These are phyloP conservation scores for Cladosporium sp. DNA, from an alignment of 2,329 filamentous ascomycete species.

Conservation along the genomic window DNA sequence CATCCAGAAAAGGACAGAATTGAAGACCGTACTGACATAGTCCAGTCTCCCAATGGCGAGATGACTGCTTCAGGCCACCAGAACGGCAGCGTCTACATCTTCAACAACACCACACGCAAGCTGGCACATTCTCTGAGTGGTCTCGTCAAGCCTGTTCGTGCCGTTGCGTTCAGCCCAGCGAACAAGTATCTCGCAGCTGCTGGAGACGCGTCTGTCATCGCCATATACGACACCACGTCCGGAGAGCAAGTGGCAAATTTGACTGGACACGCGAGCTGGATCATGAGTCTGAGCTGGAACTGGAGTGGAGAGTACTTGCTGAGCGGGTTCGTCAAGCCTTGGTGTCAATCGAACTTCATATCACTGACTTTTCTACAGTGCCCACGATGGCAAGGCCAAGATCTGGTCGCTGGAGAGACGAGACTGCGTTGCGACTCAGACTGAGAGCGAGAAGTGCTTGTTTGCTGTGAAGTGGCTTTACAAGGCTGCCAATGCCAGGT, in stretches of 20 bases:
- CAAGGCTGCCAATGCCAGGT: conserved; percentile 54
- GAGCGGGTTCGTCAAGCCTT: conserved; percentile 56
- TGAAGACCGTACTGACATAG: not conserved
- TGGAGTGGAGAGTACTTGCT: conserved; percentile 88
- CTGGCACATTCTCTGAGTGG: conserved; percentile 87
- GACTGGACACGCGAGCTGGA: conserved; percentile 78
- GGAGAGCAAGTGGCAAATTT: conserved; percentile 91
- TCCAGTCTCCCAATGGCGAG: conserved; percentile 67
- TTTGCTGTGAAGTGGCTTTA: conserved; percentile 86
- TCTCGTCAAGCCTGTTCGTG: conserved; percentile 80
- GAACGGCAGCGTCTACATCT: conserved; percentile 88
- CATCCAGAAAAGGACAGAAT: not conserved
- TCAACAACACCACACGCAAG: conserved; percentile 86
- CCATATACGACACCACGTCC: conserved; percentile 86
- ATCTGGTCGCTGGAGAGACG: conserved; percentile 89
- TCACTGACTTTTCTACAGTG: not conserved
- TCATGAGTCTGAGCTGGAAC: conserved; percentile 90
- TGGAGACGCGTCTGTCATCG: conserved; percentile 85
- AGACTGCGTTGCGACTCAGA: conserved; percentile 88
- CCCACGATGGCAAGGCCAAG: conserved; percentile 88
- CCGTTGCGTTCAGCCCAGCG: conserved; percentile 83
- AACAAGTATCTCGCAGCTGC: conserved; percentile 83
- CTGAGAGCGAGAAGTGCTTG: conserved; percentile 76
- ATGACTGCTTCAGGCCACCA: conserved; percentile 92
- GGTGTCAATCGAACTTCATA: not conserved